These are phyloP conservation scores for Corniculantispora saksenae DNA, from an alignment of 2,329 filamentous ascomycete genomes.

Conservation along the genomic window DNA sequence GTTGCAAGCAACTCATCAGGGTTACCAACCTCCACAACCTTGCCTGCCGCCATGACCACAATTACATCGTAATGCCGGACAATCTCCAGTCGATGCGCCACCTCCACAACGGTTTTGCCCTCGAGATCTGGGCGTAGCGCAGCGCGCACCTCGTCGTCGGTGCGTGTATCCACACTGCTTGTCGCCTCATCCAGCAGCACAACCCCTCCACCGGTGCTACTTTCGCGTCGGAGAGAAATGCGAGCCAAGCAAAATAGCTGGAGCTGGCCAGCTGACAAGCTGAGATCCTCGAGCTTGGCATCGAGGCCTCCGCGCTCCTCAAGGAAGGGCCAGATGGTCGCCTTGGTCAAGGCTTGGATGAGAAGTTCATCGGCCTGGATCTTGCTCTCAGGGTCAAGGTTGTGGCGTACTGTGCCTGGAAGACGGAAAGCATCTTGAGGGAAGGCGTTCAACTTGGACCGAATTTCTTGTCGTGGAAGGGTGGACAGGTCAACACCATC, in stretches of 20 bases:
- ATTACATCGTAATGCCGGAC: conserved; percentile 30
- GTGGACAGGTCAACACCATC: conserved; percentile 44
- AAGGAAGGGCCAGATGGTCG: conserved; percentile 43
- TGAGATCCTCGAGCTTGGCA: conserved; percentile 32
- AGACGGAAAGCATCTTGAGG: conserved; percentile 52
- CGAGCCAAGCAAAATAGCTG: conserved; percentile 52
- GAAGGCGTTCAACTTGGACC: conserved; percentile 44
- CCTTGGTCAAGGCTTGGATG: conserved; percentile 43
- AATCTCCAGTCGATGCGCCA: conserved; percentile 32
- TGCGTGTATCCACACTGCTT: conserved; percentile 33
- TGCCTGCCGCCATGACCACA: conserved; percentile 30
- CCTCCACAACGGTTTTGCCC: conserved; percentile 31
- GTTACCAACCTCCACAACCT: conserved; percentile 28
- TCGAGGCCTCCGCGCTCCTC: conserved; percentile 39
- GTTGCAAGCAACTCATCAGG: conserved; percentile 28
- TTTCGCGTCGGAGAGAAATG: conserved; percentile 38
- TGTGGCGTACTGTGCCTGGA: conserved; percentile 46
- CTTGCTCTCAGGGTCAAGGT: conserved; percentile 44
- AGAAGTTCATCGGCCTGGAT: conserved; percentile 39
- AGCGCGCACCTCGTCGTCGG: conserved; percentile 29
- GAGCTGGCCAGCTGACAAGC: conserved; percentile 45
- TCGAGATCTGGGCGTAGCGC: conserved; percentile 26
- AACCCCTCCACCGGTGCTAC: conserved; percentile 27
- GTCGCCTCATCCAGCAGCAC: conserved; percentile 35
- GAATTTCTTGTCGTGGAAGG: conserved; percentile 44